Evolutionary conservation across 305 asterid genomes (phyloP), one percentile per base, ranked within the genome.

Genomic region (Fraxinus albicans): DNA sequence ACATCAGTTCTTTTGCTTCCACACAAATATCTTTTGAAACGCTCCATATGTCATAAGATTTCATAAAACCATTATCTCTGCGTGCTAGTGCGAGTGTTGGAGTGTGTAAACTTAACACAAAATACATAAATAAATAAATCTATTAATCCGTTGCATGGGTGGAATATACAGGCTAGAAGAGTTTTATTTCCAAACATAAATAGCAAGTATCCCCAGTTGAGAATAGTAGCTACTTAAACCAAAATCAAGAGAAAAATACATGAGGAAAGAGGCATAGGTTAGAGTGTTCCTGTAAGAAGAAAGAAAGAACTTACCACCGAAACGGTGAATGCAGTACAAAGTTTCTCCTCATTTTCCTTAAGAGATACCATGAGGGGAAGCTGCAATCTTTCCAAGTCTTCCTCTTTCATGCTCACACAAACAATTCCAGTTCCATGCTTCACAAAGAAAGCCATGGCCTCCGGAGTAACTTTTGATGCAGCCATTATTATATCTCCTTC

Each of bases 401-500:
- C 97, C 82, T 89, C 98, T 81, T 90, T 84, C 98, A 96, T 96
- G 92, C 99, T 96, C 81, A 96, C 99, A 82, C 99, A 96, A 80
- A 96, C 99, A 76, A 96, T 96, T 78, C 99, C 99, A 74, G 98
- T 96, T 72, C 98, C 97, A 73, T 96, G 95, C 89, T 90, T 96
- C 83, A 96, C 99, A 85, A 96, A 88, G 89, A 96, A 96, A 60
- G 99, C 98, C 98, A 95, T 93, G n/a, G 98, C 98, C 87, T 93
- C 99, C 7, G 97, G 92, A n/a, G 99, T 95, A 79, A 94, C 99
- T 89, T 91, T 93, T 6, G 97, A 91, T 63, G 97, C 99, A 81
- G 98, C 98, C 97, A 96, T 96, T 81, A 96, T 91, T 27, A 96
- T 83, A 86, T 95, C 99, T 77, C 99, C 99, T 92, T 96, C 99